Conservation (phyloP, 2,329 filamentous ascomycete species). For the Pyricularia pennisetigena region DNA sequence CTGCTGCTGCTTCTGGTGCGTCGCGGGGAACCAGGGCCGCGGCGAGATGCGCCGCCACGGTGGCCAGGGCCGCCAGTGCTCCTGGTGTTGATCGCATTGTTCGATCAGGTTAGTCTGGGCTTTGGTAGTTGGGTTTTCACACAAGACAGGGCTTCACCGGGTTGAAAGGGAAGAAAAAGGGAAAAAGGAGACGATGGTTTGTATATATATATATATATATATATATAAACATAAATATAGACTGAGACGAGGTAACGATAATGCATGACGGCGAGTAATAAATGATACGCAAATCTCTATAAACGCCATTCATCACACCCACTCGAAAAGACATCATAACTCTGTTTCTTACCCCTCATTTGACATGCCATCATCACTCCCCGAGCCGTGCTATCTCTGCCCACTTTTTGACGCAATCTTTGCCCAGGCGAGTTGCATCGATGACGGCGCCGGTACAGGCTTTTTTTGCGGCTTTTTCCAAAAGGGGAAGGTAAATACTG, state of each 20-base stretch:
- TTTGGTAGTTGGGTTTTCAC: background rate
- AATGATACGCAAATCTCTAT: background rate
- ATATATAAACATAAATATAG: too few species aligned
- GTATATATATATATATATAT: too few species aligned
- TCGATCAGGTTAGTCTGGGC: background rate
- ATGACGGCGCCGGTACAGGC: background rate
- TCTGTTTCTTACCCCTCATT: background rate
- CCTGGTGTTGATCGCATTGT: background rate
- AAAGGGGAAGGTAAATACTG: background rate
- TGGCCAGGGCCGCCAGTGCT: background rate
- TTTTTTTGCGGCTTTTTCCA: background rate
- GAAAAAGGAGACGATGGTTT: background rate
- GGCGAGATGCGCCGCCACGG: background rate
- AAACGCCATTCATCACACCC: too few species aligned
- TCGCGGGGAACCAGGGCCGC: conserved; percentile 5
- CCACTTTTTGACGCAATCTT: background rate
- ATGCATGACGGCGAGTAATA: background rate
- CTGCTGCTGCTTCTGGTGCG: too few species aligned
- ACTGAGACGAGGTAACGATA: background rate
- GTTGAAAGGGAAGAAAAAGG: background rate
- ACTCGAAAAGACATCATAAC: background rate
- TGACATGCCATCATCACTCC: background rate
- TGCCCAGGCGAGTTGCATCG: background rate
- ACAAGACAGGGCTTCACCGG: background rate
- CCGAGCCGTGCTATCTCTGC: background rate